phyloP scores from a whole-genome alignment of 1,284 basidiomycete species.

The Vanrija pseudolonga region DNA sequence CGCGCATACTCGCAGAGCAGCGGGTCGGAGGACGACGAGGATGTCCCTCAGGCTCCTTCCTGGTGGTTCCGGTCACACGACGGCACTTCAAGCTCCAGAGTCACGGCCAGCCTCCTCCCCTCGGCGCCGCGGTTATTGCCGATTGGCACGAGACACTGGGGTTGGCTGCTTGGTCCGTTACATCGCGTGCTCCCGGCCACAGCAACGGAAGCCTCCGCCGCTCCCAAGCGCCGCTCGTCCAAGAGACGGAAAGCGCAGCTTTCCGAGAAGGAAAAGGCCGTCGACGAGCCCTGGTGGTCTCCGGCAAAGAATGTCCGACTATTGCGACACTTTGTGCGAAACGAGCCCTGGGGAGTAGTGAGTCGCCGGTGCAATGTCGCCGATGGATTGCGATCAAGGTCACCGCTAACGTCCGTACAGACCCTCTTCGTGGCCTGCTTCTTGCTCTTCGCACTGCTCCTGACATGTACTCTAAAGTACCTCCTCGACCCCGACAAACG shows the following conservation, averaged over 20 bases:
- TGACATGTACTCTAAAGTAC: constrained; percentile 73
- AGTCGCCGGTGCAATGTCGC: too few relatives aligned
- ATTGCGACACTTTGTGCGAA: too few relatives aligned
- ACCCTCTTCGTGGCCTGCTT: not conserved
- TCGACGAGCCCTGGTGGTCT: too few relatives aligned
- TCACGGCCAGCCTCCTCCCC: constrained; percentile 3
- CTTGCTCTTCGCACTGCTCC: constrained; percentile 57
- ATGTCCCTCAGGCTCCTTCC: constrained; percentile 1
- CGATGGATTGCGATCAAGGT: too few relatives aligned
- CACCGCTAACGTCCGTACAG: not conserved
- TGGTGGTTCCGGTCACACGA: constrained; percentile 15
- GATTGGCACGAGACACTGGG: too few relatives aligned
- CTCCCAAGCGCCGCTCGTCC: not conserved
- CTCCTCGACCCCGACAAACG: constrained; percentile 94
- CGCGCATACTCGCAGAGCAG: not conserved
- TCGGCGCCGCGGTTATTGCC: constrained; percentile 9
- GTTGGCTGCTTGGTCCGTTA: too few relatives aligned
- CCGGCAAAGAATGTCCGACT: too few relatives aligned
- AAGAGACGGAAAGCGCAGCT: too few relatives aligned
- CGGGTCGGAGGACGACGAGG: constrained; percentile 20
- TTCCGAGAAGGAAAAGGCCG: too few relatives aligned
- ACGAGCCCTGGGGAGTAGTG: too few relatives aligned
- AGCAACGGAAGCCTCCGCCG: not conserved
- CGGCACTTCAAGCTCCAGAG: not conserved
- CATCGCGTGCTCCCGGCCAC: too few relatives aligned